Evolutionary conservation across 768 basidiomycete species (phyloP).

Genomic region (Crucibulum laeve): DNA sequence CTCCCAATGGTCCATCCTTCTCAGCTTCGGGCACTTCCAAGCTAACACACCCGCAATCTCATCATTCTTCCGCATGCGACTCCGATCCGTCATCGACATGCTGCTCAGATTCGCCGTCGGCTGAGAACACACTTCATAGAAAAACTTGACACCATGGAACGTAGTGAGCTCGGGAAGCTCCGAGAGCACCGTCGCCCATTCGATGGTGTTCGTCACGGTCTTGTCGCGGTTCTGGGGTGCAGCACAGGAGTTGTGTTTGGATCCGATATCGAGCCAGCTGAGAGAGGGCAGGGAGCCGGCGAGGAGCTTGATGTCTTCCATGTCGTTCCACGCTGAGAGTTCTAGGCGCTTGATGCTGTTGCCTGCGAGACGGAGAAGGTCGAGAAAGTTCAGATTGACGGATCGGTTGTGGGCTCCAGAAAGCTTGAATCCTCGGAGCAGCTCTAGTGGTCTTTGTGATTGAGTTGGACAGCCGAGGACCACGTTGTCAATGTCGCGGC

Average conservation of each 20-base stretch:
- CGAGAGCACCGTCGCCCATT: slow-evolving; percentile 57
- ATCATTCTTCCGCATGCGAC: slow-evolving; percentile 64
- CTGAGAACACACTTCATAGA: slow-evolving; percentile 52
- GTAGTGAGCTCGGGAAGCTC: slow-evolving; percentile 49
- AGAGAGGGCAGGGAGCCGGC: slow-evolving; percentile 43
- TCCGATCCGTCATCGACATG: slow-evolving; percentile 52
- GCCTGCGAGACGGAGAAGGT: slow-evolving; percentile 30
- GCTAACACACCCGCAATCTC: slow-evolving; percentile 56
- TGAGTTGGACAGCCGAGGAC: slow-evolving; percentile 43
- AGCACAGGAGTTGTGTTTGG: slow-evolving; percentile 22
- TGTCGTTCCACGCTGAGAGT: slow-evolving; percentile 52
- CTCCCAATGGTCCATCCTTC: slow-evolving; percentile 68
- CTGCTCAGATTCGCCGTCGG: slow-evolving; percentile 14
- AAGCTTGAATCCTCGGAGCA: slow-evolving; percentile 52
- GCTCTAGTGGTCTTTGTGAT: slow-evolving; percentile 45
- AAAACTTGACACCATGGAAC: slow-evolving; percentile 62
- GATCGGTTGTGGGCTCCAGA: slow-evolving; percentile 21
- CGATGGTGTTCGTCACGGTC: slow-evolving; percentile 40
- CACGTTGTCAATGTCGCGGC: slow-evolving; percentile 42
- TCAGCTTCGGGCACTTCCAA: slow-evolving; percentile 58
- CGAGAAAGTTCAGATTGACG: slow-evolving; percentile 33
- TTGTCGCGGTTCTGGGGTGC: slow-evolving; percentile 7
- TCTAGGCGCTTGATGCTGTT: slow-evolving; percentile 41
- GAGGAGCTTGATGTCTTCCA: slow-evolving; percentile 55
- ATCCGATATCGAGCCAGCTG: slow-evolving; percentile 54